Evolutionary conservation across 441 rosid species (phyloP), one percentile per base, ranked within the genome.

Genomic region (Adansonia madagascariensis): DNA sequence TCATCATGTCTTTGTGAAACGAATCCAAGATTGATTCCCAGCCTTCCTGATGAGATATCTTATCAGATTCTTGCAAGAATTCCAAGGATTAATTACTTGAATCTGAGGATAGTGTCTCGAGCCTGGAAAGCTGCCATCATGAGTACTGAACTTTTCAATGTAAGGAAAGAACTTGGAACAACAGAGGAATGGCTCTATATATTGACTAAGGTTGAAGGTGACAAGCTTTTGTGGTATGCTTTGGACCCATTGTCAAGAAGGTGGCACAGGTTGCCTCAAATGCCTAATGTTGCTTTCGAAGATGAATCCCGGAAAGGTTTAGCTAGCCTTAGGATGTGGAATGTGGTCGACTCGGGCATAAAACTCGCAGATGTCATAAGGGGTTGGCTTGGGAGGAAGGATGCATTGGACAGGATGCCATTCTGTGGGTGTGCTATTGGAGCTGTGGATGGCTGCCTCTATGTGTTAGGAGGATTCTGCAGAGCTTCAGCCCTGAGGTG

Each of bases 141-240:
- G 56, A 84, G 88, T 76, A 52, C 88, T 39, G 98, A 94, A 77
- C 76, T 94, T 27, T 91, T 84, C 80, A 79, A 75, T 77, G 75
- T 92, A 77, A 88, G 98, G 80, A 89, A 91, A 81, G 89, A 92
- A 75, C 89, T 92, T 3, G 87, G 91, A 41, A 85, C 80, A 15
- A 86, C 87, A 2, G 98, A 94, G 77, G 97, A 94, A 50, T 94
- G 98, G 98, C 84, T 94, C 22, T 94, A 92, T 79, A 82, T 94
- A 67, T 81, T 94, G 74, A 90, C 92, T 49, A 92, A 94, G 81
- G 89, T 85, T 49, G 89, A 86, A 52, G 92, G 89, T 46, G 93
- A 87, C 10, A 95, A 82, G 78, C 92, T 87, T 68, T 78, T 83
- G 47, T 94, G 96, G 98, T 81, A 87, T 59, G 96, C 92, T 76